Evolutionary conservation across 139 green algal genomes (phyloP).

Genomic region (Parachlorella kessleri): DNA sequence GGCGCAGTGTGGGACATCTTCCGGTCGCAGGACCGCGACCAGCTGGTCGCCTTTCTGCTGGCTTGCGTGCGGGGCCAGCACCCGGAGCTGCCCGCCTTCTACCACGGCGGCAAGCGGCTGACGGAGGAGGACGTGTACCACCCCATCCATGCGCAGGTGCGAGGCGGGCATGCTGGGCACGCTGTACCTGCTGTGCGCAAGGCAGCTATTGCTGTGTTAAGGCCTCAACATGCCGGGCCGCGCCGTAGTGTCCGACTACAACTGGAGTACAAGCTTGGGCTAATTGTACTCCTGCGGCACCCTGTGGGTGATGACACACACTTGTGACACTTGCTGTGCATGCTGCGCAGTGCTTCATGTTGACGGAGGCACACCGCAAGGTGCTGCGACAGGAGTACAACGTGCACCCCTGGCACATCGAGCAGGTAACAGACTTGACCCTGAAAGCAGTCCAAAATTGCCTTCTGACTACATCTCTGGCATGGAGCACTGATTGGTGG

Average conservation of each 20-base stretch:
- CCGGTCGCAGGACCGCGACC: constrained; percentile 35
- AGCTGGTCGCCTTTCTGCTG: constrained; percentile 50
- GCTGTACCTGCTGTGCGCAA: too few relatives aligned
- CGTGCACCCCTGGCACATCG: constrained; percentile 62
- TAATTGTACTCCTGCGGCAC: too few relatives aligned
- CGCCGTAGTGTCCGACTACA: too few relatives aligned
- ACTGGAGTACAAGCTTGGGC: too few relatives aligned
- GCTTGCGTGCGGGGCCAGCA: constrained; percentile 2
- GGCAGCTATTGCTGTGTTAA: too few relatives aligned
- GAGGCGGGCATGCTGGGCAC: too few relatives aligned
- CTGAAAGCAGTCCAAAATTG: too few relatives aligned
- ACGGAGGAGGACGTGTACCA: constrained; percentile 21
- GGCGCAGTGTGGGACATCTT: constrained; percentile 92
- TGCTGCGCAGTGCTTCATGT: constrained; percentile 53
- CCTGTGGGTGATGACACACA: too few relatives aligned
- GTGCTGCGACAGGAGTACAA: constrained; percentile 34
- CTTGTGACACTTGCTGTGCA: not conserved
- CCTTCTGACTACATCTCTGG: too few relatives aligned
- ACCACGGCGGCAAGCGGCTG: constrained; percentile 20
- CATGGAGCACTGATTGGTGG: too few relatives aligned
- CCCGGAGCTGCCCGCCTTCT: not conserved
- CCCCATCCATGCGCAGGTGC: constrained; percentile 10
- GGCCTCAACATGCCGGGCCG: too few relatives aligned
- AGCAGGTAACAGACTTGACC: too few relatives aligned
- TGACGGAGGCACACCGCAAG: constrained; percentile 38